These are phyloP conservation scores for Fragilariopsis cylindrus DNA, from an alignment of 108 stramenopile genomes.

Conservation along the genomic window DNA sequence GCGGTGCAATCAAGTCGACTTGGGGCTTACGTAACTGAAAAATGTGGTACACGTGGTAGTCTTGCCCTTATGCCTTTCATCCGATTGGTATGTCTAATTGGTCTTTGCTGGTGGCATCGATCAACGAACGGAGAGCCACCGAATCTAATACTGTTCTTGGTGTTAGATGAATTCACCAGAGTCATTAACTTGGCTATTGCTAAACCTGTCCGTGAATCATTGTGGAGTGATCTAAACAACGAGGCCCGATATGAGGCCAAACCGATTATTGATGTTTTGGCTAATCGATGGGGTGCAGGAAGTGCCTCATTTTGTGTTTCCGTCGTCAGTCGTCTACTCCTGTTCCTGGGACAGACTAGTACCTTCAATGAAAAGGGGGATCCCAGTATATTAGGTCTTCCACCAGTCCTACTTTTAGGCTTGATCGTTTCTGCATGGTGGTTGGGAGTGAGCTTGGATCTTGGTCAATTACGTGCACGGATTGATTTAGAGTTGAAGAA, in stretches of 20 bases:
- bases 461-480: conserved; percentile 70
- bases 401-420: conserved; percentile 76
- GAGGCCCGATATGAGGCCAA: conserved; percentile 92
- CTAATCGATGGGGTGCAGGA: conserved; percentile 91
- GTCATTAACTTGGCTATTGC: conserved; percentile 87
- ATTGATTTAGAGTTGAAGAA: conserved; percentile 86
- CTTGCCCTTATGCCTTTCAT: conserved; percentile 82
- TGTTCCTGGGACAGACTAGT: conserved; percentile 42
- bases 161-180: conserved; percentile 87
- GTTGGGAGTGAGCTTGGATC: conserved; percentile 80
- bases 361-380: not conserved
- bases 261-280: conserved; percentile 88
- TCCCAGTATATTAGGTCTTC: conserved; percentile 69
- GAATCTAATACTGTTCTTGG: conserved; percentile 72
- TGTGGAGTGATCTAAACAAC: conserved; percentile 84
- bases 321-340: conserved; percentile 54
- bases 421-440: conserved; percentile 78
- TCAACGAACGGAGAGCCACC: conserved; percentile 65
- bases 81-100: conserved; percentile 62
- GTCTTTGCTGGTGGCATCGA: conserved; percentile 84
- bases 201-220: conserved; percentile 84
- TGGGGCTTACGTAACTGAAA: conserved; percentile 71
- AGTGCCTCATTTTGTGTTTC: conserved; percentile 86
- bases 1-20: conserved; percentile 77
- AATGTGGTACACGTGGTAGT: conserved; percentile 68